Conservation (phyloP, 176 grass and related monocot genomes). For the Bothriochloa decipiens region DNA sequence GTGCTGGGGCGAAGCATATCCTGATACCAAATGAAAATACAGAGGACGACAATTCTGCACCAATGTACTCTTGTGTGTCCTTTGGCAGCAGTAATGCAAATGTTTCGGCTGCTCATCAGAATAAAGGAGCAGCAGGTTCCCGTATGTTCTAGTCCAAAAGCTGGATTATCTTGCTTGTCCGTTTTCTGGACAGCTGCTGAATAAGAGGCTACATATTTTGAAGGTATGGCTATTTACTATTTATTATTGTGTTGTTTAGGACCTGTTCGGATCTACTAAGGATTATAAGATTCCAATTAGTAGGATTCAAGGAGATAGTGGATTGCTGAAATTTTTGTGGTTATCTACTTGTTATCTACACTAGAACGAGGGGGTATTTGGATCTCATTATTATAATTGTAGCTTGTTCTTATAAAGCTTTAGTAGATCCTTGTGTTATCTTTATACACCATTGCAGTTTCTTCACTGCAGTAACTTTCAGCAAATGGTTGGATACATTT, state of each 20-base stretch:
- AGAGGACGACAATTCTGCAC: conserved; percentile 27
- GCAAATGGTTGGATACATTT: conserved; percentile 17
- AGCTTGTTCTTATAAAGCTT: neutral
- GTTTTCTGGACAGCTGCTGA: neutral
- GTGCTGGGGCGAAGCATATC: conserved; percentile 54
- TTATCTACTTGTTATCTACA: neutral
- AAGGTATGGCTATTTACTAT: conserved; percentile 35
- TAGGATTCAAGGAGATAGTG: neutral
- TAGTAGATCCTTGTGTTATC: neutral
- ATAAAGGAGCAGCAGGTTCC: conserved; percentile 38
- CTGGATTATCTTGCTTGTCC: neutral
- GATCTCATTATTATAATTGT: neutral
- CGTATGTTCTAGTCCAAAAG: conserved; percentile 26
- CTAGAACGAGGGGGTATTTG: neutral
- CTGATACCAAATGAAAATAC: conserved; percentile 52
- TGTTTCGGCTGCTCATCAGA: conserved; percentile 19
- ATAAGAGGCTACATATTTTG: neutral
- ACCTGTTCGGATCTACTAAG: neutral
- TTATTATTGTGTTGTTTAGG: neutral
- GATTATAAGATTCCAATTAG: neutral
- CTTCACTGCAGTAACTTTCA: conserved; percentile 10
- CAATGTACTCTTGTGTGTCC: conserved; percentile 53
- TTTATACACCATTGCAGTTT: neutral
- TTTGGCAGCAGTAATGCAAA: conserved; percentile 26
- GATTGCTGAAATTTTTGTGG: neutral